phyloP scores from a whole-genome alignment of 306 rosid species.

The Spatholobus suberectus region DNA sequence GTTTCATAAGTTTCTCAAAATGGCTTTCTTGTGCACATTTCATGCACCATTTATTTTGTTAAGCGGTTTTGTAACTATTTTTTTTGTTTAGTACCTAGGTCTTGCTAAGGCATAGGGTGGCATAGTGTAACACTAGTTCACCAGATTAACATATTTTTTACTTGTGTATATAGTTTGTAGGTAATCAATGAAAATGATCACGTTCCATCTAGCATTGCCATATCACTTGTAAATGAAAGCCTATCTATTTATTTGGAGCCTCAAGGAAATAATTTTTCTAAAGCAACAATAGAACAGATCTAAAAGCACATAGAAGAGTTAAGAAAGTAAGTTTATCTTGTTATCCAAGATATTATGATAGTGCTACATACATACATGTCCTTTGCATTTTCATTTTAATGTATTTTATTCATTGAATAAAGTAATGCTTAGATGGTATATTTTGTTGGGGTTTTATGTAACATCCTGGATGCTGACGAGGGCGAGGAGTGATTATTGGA shows the following conservation, averaged over 20 bases:
- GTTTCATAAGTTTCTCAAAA: slow-evolving; percentile 17
- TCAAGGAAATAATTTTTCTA: slow-evolving; percentile 38
- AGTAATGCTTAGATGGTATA: not conserved
- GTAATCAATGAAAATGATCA: slow-evolving; percentile 39
- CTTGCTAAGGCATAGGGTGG: too few relatives aligned
- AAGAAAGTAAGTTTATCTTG: slow-evolving; percentile 43
- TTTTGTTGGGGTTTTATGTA: not conserved
- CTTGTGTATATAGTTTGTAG: slow-evolving; percentile 39
- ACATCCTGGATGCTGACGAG: too few relatives aligned
- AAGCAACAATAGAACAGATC: slow-evolving; percentile 45
- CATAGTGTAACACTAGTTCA: not conserved
- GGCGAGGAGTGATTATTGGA: too few relatives aligned
- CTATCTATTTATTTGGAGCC: slow-evolving; percentile 57
- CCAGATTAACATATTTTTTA: not conserved
- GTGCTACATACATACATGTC: not conserved
- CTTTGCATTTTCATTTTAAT: not conserved
- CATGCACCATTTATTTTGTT: slow-evolving; percentile 21
- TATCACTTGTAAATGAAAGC: slow-evolving; percentile 46
- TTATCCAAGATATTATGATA: not conserved
- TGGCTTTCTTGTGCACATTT: not conserved
- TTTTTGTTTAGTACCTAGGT: too few relatives aligned
- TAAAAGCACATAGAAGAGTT: slow-evolving; percentile 49
- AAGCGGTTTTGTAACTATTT: not conserved
- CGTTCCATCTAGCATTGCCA: slow-evolving; percentile 45
- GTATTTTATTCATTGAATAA: not conserved